Percentiles rank a stretch among this genome's conserved stretches.
phyloP scores from a whole-genome alignment of 1,284 basidiomycete genomes.

The Moniliophthora roreri region DNA sequence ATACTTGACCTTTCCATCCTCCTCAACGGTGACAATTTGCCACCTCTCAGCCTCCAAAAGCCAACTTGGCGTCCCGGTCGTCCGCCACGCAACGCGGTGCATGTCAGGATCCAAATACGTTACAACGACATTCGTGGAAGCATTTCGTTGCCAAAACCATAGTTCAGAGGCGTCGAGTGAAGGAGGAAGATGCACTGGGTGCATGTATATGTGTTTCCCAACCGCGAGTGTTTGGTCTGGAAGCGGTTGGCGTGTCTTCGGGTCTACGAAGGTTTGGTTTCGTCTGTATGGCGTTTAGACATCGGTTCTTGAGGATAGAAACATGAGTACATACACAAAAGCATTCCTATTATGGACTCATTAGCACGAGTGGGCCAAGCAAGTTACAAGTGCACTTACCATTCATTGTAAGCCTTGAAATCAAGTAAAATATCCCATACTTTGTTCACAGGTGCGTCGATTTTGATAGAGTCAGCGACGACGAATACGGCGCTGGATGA shows the following conservation, averaged over 20 bases:
- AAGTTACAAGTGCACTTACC: constrained; percentile 31
- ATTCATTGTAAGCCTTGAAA: constrained; percentile 51
- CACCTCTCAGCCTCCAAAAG: constrained; percentile 56
- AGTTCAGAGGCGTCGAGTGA: constrained; percentile 38
- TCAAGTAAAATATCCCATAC: constrained; percentile 49
- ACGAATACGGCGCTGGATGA: constrained; percentile 34
- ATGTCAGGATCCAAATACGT: constrained; percentile 49
- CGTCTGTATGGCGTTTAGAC: constrained; percentile 39
- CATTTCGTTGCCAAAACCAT: constrained; percentile 24
- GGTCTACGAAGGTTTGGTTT: constrained; percentile 49
- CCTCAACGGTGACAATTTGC: constrained; percentile 57
- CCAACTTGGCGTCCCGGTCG: constrained; percentile 42
- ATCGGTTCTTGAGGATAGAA: not conserved
- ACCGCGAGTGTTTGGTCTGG: constrained; percentile 47
- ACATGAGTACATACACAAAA: constrained; percentile 49
- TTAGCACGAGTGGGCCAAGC: not conserved
- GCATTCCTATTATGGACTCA: constrained; percentile 54
- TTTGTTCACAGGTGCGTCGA: constrained; percentile 46
- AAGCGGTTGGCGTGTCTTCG: constrained; percentile 35
- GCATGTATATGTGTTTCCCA: constrained; percentile 47
- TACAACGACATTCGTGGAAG: constrained; percentile 40
- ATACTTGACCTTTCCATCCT: constrained; percentile 57
- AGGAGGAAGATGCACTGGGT: constrained; percentile 58
- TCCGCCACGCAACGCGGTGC: constrained; percentile 59
- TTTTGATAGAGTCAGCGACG: constrained; percentile 36